A percentile compares a stretch with the other conserved stretches of the same genome.
Conservation (phyloP, 805 yeast species). For the Candida orba region DNA sequence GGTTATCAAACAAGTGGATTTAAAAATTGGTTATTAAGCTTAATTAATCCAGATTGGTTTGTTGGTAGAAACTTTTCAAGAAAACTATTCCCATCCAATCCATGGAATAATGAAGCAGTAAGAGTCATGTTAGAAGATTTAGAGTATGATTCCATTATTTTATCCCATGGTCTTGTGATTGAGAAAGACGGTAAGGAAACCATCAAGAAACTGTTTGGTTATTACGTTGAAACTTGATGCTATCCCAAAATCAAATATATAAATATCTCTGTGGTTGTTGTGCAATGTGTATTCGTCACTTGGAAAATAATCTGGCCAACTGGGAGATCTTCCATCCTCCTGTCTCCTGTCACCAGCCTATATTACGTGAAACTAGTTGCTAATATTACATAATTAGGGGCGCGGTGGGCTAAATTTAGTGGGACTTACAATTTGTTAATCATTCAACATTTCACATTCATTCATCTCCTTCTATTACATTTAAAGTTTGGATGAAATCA, state of each 20-base stretch:
- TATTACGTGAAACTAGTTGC: too few species aligned
- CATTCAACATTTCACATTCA: too few species aligned
- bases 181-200: conserved; percentile 30
- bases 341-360: too few species aligned
- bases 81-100: conserved; percentile 15
- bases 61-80: conserved; percentile 29
- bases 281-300: too few species aligned
- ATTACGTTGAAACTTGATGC: background rate
- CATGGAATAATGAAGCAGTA: conserved; percentile 13
- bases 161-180: conserved; percentile 55
- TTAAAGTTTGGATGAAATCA: too few species aligned
- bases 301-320: too few species aligned
- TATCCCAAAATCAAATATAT: background rate
- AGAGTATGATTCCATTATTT: conserved; percentile 44
- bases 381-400: too few species aligned
- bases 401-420: too few species aligned
- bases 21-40: conserved; percentile 28
- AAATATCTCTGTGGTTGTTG: too few species aligned
- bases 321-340: too few species aligned
- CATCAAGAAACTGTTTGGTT: conserved; percentile 16
- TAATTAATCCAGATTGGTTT: conserved; percentile 33
- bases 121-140: conserved; percentile 22
- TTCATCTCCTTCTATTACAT: too few species aligned
- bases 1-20: conserved; percentile 39
- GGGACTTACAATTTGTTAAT: too few species aligned